A percentile compares a stretch with the other conserved stretches of the same genome.
These are phyloP conservation scores for Tricholoma furcatifolium DNA, from an alignment of 768 basidiomycete species.

Conservation along the genomic window DNA sequence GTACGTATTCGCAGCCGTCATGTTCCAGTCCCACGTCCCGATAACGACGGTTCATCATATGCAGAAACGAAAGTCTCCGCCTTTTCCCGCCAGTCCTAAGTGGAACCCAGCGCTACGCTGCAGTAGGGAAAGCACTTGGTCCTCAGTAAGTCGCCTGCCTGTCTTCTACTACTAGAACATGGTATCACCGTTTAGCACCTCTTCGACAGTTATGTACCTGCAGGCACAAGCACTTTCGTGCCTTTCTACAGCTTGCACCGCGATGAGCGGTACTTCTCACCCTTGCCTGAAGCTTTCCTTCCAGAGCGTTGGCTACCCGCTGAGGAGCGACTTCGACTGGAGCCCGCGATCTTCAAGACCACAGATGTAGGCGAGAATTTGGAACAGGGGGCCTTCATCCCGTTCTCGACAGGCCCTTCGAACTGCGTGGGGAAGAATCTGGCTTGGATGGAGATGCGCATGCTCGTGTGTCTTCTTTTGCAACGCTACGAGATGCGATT, in stretches of 20 bases:
- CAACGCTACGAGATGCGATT: conserved; percentile 37
- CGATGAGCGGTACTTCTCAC: conserved; percentile 45
- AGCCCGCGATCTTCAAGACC: conserved; percentile 32
- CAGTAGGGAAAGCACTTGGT: conserved; percentile 38
- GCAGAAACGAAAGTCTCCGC: conserved; percentile 50
- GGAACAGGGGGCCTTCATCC: conserved; percentile 35
- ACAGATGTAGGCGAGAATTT: conserved; percentile 15
- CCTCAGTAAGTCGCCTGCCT: conserved; percentile 30
- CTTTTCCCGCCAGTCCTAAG: conserved; percentile 49
- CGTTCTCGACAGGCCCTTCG: conserved; percentile 41
- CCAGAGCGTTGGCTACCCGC: conserved; percentile 37
- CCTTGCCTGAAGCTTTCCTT: conserved; percentile 41
- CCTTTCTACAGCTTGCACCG: conserved; percentile 45
- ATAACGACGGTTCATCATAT: background rate
- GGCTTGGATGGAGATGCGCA: conserved; percentile 39
- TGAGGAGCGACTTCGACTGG: conserved; percentile 21
- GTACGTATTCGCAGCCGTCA: conserved; percentile 20
- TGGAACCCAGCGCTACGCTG: conserved; percentile 42
- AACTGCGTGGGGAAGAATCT: conserved; percentile 44
- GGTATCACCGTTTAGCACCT: no score
- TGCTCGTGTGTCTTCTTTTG: conserved; percentile 35
- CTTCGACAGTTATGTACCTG: conserved; percentile 38
- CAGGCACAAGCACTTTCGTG: conserved; percentile 42
- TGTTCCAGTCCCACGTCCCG: background rate
- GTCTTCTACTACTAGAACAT: background rate